phyloP scores from a whole-genome alignment of 495 filamentous ascomycete genomes.

The Aspergillus asperescens region DNA sequence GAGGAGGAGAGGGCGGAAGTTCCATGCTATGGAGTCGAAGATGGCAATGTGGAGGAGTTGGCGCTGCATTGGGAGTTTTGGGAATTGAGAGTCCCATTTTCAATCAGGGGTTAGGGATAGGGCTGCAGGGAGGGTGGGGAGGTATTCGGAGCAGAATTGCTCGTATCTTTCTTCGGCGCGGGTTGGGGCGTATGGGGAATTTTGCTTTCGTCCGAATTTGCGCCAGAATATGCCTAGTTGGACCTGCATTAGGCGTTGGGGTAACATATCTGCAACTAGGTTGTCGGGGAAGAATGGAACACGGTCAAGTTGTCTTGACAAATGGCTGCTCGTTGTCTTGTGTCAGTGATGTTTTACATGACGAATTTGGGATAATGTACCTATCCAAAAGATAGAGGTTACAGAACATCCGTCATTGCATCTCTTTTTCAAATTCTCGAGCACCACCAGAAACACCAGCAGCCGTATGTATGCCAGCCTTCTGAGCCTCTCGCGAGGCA shows the following conservation, averaged over 20 bases:
- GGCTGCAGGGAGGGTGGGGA: conserved; percentile 15
- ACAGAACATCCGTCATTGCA: conserved; percentile 21
- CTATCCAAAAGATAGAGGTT: conserved; percentile 28
- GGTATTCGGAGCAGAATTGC: conserved; percentile 20
- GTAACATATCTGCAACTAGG: neutral
- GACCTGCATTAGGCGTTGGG: conserved; percentile 18
- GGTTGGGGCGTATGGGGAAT: conserved; percentile 10
- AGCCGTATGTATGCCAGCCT: neutral
- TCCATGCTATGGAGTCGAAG: conserved; percentile 24
- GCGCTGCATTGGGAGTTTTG: conserved; percentile 20
- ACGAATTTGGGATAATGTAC: too few species aligned
- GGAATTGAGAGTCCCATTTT: conserved; percentile 20
- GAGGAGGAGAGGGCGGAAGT: conserved; percentile 20
- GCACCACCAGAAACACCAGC: neutral
- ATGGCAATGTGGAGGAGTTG: conserved; percentile 25
- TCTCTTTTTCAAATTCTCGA: conserved; percentile 20
- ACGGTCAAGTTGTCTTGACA: conserved; percentile 10
- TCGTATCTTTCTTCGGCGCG: conserved; percentile 23
- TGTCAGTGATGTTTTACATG: too few species aligned
- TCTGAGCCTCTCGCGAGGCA: neutral
- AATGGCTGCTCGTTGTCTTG: neutral
- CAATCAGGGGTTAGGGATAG: conserved; percentile 20
- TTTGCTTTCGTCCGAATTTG: neutral
- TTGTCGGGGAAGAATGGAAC: neutral
- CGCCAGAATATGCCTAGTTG: conserved; percentile 23